Evolutionary conservation across 1,139 yeast species (phyloP).

Genomic region (Lodderomyces metapsilosis): DNA sequence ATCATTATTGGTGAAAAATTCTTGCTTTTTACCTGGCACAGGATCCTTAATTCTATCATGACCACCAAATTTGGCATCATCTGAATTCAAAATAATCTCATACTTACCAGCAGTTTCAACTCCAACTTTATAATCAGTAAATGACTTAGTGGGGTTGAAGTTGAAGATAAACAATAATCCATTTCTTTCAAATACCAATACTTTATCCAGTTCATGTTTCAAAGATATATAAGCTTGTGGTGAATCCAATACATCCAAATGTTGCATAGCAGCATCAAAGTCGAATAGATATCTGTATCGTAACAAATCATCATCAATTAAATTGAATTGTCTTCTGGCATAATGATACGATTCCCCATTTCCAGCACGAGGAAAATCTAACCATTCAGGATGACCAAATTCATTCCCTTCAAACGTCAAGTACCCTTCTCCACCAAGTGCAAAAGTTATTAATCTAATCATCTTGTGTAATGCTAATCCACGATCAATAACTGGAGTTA

Average conservation of each 20-base stretch:
- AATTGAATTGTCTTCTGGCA: conserved; percentile 91
- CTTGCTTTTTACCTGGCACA: conserved; percentile 32
- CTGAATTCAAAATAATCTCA: conserved; percentile 72
- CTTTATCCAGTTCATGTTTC: conserved; percentile 85
- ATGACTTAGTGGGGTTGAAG: conserved; percentile 83
- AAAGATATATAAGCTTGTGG: conserved; percentile 85
- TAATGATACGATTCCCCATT: conserved; percentile 87
- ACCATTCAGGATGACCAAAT: conserved; percentile 99
- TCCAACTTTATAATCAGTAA: conserved; percentile 84
- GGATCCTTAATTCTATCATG: conserved; percentile 64
- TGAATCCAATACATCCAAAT: conserved; percentile 74
- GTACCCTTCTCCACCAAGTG: conserved; percentile 95
- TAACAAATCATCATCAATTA: conserved; percentile 74
- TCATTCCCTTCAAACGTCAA: conserved; percentile 96
- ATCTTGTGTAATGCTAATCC: conserved; percentile 89
- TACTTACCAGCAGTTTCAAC: conserved; percentile 79
- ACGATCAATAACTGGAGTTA: conserved; percentile 78
- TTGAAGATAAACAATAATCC: conserved; percentile 84
- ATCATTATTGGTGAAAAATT: conserved; percentile 67
- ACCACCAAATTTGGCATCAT: conserved; percentile 74
- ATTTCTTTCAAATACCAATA: conserved; percentile 84
- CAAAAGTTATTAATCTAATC: conserved; percentile 81
- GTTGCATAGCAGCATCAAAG: conserved; percentile 85
- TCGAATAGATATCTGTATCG: conserved; percentile 74
- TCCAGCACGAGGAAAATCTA: conserved; percentile 92